Conservation (phyloP, 164 flowering plant species). For the Tetrastigma voinierianum region DNA sequence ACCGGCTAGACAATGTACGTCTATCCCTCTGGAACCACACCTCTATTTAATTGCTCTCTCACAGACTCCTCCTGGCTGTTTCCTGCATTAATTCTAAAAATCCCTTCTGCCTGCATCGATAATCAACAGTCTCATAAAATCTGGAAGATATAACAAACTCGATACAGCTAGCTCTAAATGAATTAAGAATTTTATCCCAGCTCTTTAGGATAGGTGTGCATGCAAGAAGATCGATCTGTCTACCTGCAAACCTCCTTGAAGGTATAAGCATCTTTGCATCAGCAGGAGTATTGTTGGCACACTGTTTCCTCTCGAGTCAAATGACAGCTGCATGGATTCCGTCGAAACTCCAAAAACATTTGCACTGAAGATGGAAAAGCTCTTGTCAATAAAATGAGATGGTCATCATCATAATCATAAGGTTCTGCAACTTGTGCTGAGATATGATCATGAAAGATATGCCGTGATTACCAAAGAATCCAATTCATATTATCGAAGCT, state of each 20-base stretch:
- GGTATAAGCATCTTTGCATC: conserved; percentile 58
- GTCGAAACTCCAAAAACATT: conserved; percentile 80
- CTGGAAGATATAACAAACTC: not conserved
- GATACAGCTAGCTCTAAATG: not conserved
- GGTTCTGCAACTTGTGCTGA: too few relatives aligned
- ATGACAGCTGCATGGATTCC: conserved; percentile 80
- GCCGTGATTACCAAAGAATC: too few relatives aligned
- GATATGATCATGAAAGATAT: too few relatives aligned
- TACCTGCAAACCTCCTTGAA: conserved; percentile 67
- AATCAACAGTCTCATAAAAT: not conserved
- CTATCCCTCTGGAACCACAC: conserved; percentile 58
- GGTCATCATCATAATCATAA: too few relatives aligned
- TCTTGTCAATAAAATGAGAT: not conserved
- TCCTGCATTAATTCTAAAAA: conserved; percentile 67
- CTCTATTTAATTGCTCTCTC: conserved; percentile 56
- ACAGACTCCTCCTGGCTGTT: conserved; percentile 73
- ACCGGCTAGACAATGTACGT: conserved; percentile 70
- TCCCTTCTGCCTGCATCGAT: conserved; percentile 57
- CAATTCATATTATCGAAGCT: too few relatives aligned
- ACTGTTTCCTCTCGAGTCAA: conserved; percentile 70
- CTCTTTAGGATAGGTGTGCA: too few relatives aligned
- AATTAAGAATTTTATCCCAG: too few relatives aligned
- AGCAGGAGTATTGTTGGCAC: conserved; percentile 73
- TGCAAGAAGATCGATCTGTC: too few relatives aligned
- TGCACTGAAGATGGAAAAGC: conserved; percentile 33